Evolutionary conservation across 2,329 filamentous ascomycete genomes (phyloP).

Genomic region (Magnaporthiopsis rhizophila): DNA sequence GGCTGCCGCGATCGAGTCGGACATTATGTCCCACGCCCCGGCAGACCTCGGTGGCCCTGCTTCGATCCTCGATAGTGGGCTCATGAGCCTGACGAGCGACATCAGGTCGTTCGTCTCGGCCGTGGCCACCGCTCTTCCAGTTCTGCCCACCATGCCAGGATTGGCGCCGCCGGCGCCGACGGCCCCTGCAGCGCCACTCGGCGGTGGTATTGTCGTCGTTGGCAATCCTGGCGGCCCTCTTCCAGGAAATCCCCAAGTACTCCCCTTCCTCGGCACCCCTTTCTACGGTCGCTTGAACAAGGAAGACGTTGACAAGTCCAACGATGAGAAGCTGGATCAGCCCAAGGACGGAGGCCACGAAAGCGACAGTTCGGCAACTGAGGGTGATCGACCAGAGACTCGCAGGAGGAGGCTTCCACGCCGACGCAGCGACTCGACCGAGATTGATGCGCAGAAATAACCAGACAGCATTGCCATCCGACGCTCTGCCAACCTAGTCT

Average conservation of each 20-base stretch:
- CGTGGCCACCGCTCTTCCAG: neutral
- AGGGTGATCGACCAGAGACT: neutral
- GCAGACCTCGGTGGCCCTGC: conserved; percentile 5
- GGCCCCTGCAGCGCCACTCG: too few species aligned
- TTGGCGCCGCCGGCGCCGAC: neutral
- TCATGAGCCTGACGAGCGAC: conserved; percentile 7
- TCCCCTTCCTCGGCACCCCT: neutral
- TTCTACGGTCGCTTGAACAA: neutral
- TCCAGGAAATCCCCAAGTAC: neutral
- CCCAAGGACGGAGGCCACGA: neutral
- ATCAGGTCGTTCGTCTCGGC: conserved; percentile 7
- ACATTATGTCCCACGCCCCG: conserved; percentile 1
- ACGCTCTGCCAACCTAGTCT: neutral
- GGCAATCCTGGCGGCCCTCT: neutral
- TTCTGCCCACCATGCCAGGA: neutral
- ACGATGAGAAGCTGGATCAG: neutral
- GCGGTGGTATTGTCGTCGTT: neutral
- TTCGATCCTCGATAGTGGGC: neutral
- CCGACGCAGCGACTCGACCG: neutral
- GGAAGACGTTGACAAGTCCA: too few species aligned
- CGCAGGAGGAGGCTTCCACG: neutral
- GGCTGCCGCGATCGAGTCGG: conserved; percentile 7
- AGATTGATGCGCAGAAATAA: neutral
- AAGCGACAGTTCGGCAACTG: neutral
- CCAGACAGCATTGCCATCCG: neutral